Evolutionary conservation across 2,329 filamentous ascomycete species (phyloP).

Genomic region (Paracoccidioides lutzii): DNA sequence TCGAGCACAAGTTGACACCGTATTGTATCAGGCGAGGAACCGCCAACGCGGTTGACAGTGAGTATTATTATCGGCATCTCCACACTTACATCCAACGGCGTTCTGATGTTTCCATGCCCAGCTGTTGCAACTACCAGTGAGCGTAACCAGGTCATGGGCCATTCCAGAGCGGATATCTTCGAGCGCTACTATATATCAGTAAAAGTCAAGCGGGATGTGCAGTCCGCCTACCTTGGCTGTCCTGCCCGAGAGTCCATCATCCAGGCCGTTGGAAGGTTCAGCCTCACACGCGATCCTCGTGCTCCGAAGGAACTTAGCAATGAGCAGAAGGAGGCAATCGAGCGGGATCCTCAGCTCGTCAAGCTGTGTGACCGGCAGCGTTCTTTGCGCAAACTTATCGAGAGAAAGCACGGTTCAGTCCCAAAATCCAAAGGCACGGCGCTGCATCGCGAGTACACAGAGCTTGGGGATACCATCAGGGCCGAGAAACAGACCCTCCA

Average conservation of each 20-base stretch:
- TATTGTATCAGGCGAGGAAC: slow-evolving; percentile 15
- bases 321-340: neutral
- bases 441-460: slow-evolving; percentile 1
- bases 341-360: neutral
- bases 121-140: slow-evolving; percentile 4
- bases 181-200: no score
- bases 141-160: no score
- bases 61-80: neutral
- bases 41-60: slow-evolving; percentile 1
- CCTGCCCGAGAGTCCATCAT: neutral
- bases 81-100: neutral
- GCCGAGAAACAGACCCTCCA: neutral
- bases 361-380: neutral
- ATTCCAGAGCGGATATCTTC: no score
- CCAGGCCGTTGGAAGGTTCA: neutral
- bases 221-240: neutral
- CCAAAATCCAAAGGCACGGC: neutral
- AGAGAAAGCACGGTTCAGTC: slow-evolving; percentile 1
- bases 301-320: neutral
- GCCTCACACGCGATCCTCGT: neutral
- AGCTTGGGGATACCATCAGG: slow-evolving; percentile 1
- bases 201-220: neutral
- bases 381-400: neutral
- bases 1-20: slow-evolving; percentile 13
- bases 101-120: slow-evolving; percentile 6